Evolutionary conservation across 352 stramenopile genomes (phyloP).

Genomic region (Hyaloperonospora brassicae): DNA sequence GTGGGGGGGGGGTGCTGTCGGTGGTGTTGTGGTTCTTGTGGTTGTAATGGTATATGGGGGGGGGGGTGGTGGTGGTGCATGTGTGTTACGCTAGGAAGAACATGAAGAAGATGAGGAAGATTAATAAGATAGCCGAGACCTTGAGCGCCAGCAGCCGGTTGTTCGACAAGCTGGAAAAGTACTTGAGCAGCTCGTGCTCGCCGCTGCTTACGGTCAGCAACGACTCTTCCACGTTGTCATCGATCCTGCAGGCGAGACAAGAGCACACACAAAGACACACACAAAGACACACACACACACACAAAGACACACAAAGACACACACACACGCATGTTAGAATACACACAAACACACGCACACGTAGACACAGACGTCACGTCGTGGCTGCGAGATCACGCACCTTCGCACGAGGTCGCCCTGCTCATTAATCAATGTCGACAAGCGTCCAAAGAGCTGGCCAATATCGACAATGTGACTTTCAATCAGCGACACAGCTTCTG

Average conservation of each 20-base stretch:
- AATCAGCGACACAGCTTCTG: slow-evolving; percentile 75
- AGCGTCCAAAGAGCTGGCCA: slow-evolving; percentile 68
- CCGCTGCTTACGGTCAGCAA: slow-evolving; percentile 65
- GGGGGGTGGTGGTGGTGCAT: no score
- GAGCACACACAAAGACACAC: slow-evolving; percentile 12
- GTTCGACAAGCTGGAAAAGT: slow-evolving; percentile 79
- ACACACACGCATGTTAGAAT: slow-evolving; percentile 15
- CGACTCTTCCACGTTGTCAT: slow-evolving; percentile 79
- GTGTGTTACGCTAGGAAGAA: slow-evolving; percentile 73
- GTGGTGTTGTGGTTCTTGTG: no score
- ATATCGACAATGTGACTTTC: slow-evolving; percentile 85
- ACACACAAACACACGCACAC: not conserved
- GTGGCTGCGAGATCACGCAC: slow-evolving; percentile 26
- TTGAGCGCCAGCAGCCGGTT: slow-evolving; percentile 83
- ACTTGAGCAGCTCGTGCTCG: slow-evolving; percentile 80
- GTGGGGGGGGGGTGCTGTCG: no score
- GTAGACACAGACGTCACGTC: not conserved
- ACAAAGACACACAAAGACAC: not conserved
- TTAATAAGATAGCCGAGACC: slow-evolving; percentile 79
- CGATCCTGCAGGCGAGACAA: slow-evolving; percentile 42
- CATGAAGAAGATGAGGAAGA: slow-evolving; percentile 86
- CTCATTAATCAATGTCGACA: slow-evolving; percentile 75
- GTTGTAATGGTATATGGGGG: no score
- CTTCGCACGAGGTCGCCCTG: slow-evolving; percentile 74
- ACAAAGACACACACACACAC: not conserved